Evolutionary conservation across 2,329 filamentous ascomycete genomes (phyloP), one percentile per base, ranked within the genome.

Genomic region (Fusarium denticulatum): DNA sequence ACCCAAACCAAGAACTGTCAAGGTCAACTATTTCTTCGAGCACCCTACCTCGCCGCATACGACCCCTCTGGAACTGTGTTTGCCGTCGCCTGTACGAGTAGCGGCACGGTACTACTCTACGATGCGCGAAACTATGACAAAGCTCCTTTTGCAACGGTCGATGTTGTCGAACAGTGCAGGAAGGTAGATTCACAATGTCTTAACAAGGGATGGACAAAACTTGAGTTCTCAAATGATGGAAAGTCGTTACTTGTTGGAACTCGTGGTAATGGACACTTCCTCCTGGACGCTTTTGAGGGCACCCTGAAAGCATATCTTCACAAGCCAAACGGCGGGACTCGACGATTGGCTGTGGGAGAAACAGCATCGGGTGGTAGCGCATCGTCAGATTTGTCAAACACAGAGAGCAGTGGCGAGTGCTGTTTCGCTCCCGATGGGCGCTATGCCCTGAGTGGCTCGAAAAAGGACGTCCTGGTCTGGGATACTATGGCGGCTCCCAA

Each of bases 141-240:
- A 82, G 90, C 93, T 9, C 96, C 96, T 0, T 97, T 99, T 78
- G 89, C 92, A 16, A 93, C 89, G 14, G 96, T 98, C 78, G 96
- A 98, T 79, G 86, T 98, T 22, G 83, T 90, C 30, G 89, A 92
- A 63, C 83, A 86, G 57, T 85, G 85, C 50, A 80, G 84, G 78
- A 67, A 83, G 78, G 77, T 86, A 57, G 85, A 89, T 72, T 82
- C 86, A 11, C 88, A 91, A 53, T 90, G 93, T 58, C 83, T 88
- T 3, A 85, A 89, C 69, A 88, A 88, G 59, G 92, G 92, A 16
- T 99, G 96, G 96, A 96, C 94, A 4, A 95, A 93, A 76, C 87
- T 99, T 46, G 95, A 97, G 78, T 98, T 99, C 80, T 96, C 94
- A 65, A 99, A 99, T 78, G 96, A 99, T 78, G 96, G 96, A 24